phyloP scores from a whole-genome alignment of 306 rosid genomes.

The Trichosanthes cucumerina region DNA sequence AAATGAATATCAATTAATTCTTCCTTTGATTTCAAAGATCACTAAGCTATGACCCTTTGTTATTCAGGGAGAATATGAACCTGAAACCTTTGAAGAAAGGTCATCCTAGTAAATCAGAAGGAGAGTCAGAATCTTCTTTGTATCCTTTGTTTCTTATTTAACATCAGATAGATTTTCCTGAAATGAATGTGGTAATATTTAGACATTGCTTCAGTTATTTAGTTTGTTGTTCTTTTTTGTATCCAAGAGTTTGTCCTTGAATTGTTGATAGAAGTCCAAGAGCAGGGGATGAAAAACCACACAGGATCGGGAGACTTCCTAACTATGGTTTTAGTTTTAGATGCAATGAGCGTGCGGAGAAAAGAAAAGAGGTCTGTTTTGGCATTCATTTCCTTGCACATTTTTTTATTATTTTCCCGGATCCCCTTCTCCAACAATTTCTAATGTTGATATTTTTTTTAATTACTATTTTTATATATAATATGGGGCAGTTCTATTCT shows the following conservation, averaged over 20 bases:
- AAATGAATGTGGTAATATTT: not conserved
- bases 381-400: not conserved
- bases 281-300: conserved; percentile 52
- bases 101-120: conserved; percentile 34
- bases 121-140: conserved; percentile 51
- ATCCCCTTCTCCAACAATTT: conserved; percentile 13
- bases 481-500: conserved; percentile 69
- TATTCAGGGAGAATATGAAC: conserved; percentile 56
- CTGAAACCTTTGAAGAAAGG: conserved; percentile 37
- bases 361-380: conserved; percentile 65
- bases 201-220: not conserved
- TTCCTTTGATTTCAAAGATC: conserved; percentile 10
- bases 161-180: not conserved
- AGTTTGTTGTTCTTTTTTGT: conserved; percentile 1
- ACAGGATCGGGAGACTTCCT: conserved; percentile 59
- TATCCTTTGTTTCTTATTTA: conserved; percentile 45
- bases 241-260: conserved; percentile 34
- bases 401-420: not conserved
- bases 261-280: conserved; percentile 39
- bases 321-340: conserved; percentile 87
- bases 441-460: not conserved
- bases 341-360: conserved; percentile 94
- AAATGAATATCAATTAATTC: not conserved
- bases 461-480: conserved; percentile 1
- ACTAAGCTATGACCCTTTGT: conserved; percentile 15